Evolutionary conservation across 768 basidiomycete genomes (phyloP).

Genomic region (Suillus lakei): DNA sequence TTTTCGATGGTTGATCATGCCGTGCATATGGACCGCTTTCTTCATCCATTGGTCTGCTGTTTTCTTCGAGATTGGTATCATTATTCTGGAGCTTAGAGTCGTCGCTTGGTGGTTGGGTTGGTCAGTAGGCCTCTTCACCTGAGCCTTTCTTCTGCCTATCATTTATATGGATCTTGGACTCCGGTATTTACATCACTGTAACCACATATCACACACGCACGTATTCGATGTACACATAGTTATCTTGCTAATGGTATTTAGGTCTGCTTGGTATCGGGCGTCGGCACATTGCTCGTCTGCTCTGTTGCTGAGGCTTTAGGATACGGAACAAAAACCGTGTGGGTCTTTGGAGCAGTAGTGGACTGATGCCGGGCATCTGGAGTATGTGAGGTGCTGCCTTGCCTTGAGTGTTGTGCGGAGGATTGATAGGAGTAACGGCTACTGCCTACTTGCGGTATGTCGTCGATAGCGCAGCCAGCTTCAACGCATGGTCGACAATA

Average conservation of each 20-base stretch:
- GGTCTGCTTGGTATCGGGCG: conserved; percentile 11
- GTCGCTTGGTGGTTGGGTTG: conserved; percentile 80
- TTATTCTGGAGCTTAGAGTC: conserved; percentile 61
- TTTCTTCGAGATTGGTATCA: conserved; percentile 58
- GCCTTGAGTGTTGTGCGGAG: not conserved
- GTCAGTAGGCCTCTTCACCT: conserved; percentile 57
- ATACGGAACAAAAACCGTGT: not conserved
- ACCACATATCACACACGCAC: conserved; percentile 9
- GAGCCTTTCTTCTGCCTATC: conserved; percentile 14
- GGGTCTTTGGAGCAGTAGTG: not conserved
- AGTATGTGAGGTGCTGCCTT: not conserved
- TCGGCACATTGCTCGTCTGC: conserved; percentile 1
- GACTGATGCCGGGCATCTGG: conserved; percentile 1
- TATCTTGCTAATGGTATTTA: conserved; percentile 6
- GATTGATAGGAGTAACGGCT: conserved; percentile 5
- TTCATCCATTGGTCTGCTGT: conserved; percentile 73
- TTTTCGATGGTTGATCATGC: conserved; percentile 64
- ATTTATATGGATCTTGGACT: conserved; percentile 15
- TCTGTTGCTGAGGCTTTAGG: not conserved
- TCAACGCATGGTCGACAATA: conserved; percentile 74
- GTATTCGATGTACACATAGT: conserved; percentile 5
- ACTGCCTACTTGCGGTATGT: conserved; percentile 28
- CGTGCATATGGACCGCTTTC: conserved; percentile 67
- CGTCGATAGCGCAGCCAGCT: conserved; percentile 46
- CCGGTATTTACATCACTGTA: conserved; percentile 15